phyloP scores from a whole-genome alignment of 306 rosid genomes.

The Quercus rubra region DNA sequence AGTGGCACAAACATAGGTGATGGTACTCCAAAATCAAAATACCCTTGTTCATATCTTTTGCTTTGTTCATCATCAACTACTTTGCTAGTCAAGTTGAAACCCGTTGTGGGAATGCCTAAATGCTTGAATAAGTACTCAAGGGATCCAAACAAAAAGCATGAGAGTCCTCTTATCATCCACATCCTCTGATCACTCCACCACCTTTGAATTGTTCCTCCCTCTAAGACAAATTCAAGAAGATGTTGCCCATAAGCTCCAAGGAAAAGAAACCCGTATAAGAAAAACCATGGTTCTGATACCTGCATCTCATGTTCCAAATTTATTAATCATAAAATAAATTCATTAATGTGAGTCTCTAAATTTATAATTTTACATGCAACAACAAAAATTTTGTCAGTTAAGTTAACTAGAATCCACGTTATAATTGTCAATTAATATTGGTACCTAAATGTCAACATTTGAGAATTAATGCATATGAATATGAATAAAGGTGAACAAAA shows the following conservation, averaged over 20 bases:
- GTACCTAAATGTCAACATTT: too few relatives aligned
- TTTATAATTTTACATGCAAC: too few relatives aligned
- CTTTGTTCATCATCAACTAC: conserved; percentile 30
- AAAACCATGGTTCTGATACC: conserved; percentile 33
- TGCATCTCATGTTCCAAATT: neutral
- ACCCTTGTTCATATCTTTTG: conserved; percentile 36
- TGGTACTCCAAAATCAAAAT: conserved; percentile 35
- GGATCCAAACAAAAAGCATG: conserved; percentile 23
- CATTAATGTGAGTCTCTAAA: too few relatives aligned
- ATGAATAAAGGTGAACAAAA: too few relatives aligned
- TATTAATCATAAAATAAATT: neutral
- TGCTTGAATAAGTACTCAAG: conserved; percentile 14
- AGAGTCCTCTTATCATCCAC: conserved; percentile 36
- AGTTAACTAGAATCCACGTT: too few relatives aligned
- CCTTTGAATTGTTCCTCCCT: conserved; percentile 25
- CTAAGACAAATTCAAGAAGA: conserved; percentile 21
- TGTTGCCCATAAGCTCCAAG: conserved; percentile 38
- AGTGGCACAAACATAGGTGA: conserved; percentile 36
- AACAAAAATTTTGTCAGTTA: too few relatives aligned
- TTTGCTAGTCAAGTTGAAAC: conserved; percentile 42
- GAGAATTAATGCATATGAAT: too few relatives aligned
- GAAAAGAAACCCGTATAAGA: conserved; percentile 29
- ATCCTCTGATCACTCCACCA: conserved; percentile 60
- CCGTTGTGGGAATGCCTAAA: conserved; percentile 19
- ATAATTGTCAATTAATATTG: too few relatives aligned